phyloP scores from a whole-genome alignment of 2,329 filamentous ascomycete species.

The Fonsecaea erecta region DNA sequence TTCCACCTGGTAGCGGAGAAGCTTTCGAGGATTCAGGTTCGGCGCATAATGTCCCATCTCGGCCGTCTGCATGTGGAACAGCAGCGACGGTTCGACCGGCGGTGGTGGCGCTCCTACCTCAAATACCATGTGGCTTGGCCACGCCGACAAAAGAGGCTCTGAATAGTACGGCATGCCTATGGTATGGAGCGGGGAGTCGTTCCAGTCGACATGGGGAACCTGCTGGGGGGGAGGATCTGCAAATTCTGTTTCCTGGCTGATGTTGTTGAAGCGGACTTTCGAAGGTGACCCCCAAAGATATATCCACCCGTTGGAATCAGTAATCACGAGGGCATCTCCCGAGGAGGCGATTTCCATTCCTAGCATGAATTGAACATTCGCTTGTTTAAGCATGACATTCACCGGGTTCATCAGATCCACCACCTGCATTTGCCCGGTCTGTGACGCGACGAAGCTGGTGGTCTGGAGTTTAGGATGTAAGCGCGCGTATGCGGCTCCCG shows the following conservation, averaged over 20 bases:
- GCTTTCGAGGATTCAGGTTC: conserved; percentile 66
- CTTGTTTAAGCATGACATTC: conserved; percentile 81
- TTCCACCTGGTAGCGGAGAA: conserved; percentile 80
- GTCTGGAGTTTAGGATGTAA: conserved; percentile 97
- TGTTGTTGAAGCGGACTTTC: conserved; percentile 85
- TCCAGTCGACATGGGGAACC: conserved; percentile 67
- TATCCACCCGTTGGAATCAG: conserved; percentile 76
- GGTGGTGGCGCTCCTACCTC: conserved; percentile 82
- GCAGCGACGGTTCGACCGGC: conserved; percentile 72
- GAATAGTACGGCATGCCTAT: conserved; percentile 94
- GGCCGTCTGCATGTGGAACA: conserved; percentile 69
- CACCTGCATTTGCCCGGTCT: conserved; percentile 90
- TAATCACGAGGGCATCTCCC: conserved; percentile 80
- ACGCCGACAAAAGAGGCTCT: conserved; percentile 82
- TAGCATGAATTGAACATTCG: conserved; percentile 76
- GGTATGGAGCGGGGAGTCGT: conserved; percentile 78
- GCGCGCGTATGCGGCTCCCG: conserved; percentile 89
- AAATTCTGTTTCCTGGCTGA: conserved; percentile 76
- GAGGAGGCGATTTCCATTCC: conserved; percentile 86
- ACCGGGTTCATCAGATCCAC: conserved; percentile 95
- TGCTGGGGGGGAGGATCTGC: conserved; percentile 69
- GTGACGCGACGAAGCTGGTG: conserved; percentile 90
- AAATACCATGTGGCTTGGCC: conserved; percentile 81
- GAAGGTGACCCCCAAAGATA: conserved; percentile 87
- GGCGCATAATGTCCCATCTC: conserved; percentile 80